Evolutionary conservation across 352 stramenopile species (phyloP).

Genomic region (Phytophthora capsici): DNA sequence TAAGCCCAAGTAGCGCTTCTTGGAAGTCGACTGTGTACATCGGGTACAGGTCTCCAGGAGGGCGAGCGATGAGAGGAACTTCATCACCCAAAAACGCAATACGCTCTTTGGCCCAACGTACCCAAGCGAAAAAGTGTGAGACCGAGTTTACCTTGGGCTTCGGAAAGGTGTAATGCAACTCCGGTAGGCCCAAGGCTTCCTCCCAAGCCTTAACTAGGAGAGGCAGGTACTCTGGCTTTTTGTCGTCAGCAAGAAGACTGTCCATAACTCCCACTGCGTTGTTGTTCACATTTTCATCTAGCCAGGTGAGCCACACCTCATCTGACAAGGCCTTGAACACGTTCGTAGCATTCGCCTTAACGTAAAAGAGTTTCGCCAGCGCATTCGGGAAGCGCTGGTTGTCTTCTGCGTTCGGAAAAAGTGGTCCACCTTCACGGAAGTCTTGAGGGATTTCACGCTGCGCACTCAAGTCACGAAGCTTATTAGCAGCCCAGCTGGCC

Average conservation of each 20-base stretch:
- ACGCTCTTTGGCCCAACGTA: slow-evolving; percentile 85
- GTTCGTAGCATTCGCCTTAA: slow-evolving; percentile 52
- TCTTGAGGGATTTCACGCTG: slow-evolving; percentile 44
- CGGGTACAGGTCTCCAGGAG: slow-evolving; percentile 60
- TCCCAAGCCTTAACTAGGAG: slow-evolving; percentile 69
- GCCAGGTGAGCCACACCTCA: slow-evolving; percentile 65
- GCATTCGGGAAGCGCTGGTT: slow-evolving; percentile 64
- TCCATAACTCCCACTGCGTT: slow-evolving; percentile 52
- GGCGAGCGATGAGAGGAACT: slow-evolving; percentile 47
- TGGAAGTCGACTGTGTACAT: slow-evolving; percentile 73
- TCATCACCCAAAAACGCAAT: slow-evolving; percentile 61
- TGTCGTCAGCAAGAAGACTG: slow-evolving; percentile 25
- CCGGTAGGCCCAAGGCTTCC: slow-evolving; percentile 48
- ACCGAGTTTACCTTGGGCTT: slow-evolving; percentile 63
- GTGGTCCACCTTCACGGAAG: slow-evolving; percentile 57
- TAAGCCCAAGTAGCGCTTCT: slow-evolving; percentile 51
- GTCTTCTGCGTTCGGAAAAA: slow-evolving; percentile 67
- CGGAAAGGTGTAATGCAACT: slow-evolving; percentile 72
- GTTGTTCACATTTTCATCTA: slow-evolving; percentile 65
- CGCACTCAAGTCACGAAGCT: slow-evolving; percentile 47
- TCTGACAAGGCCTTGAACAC: slow-evolving; percentile 65
- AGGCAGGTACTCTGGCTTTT: slow-evolving; percentile 65
- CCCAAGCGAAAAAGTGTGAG: slow-evolving; percentile 80
- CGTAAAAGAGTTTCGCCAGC: slow-evolving; percentile 64
- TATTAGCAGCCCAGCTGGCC: slow-evolving; percentile 59